A percentile compares a stretch with the other conserved stretches of the same genome.
Evolutionary conservation across 2,329 filamentous ascomycete species (phyloP).

Genomic region (Nemania serpens): DNA sequence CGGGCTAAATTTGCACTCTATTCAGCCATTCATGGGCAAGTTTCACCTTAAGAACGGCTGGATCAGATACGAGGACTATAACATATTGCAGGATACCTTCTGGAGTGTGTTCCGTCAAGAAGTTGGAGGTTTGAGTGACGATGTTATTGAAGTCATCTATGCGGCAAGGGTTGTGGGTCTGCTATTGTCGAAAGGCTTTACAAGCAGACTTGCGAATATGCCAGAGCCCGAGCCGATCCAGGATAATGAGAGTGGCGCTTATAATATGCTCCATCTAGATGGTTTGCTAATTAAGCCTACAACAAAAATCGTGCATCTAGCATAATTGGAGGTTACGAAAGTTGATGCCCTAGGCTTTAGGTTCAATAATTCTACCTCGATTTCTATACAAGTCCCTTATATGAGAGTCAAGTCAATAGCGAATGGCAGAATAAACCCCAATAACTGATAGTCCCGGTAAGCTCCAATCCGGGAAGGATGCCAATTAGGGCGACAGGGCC

Average conservation of each 20-base stretch:
- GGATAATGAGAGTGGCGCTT: slow-evolving; percentile 43
- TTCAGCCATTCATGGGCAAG: slow-evolving; percentile 42
- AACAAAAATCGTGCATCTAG: neutral
- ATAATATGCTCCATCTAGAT: neutral
- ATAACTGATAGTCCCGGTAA: too few relatives aligned
- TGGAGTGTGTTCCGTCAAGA: slow-evolving; percentile 42
- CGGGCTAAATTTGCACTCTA: slow-evolving; percentile 45
- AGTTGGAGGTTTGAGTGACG: slow-evolving; percentile 37
- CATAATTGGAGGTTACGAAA: too few relatives aligned
- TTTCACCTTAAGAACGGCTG: slow-evolving; percentile 45
- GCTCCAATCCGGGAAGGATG: too few relatives aligned
- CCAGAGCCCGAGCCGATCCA: slow-evolving; percentile 43
- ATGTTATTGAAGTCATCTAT: slow-evolving; percentile 38
- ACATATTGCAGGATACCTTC: slow-evolving; percentile 38
- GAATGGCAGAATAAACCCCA: too few relatives aligned
- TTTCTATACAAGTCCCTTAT: too few relatives aligned
- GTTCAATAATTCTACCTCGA: too few relatives aligned
- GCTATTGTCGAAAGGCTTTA: slow-evolving; percentile 45
- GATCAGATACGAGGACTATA: slow-evolving; percentile 43
- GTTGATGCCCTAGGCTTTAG: too few relatives aligned
- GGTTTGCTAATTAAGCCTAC: slow-evolving; percentile 1
- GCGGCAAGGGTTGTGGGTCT: slow-evolving; percentile 42
- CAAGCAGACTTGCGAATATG: slow-evolving; percentile 45
- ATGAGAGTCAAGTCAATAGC: too few relatives aligned
- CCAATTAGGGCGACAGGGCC: too few relatives aligned